Evolutionary conservation across 2,329 filamentous ascomycete species (phyloP).

Genomic region (Ceratocystis destructans): DNA sequence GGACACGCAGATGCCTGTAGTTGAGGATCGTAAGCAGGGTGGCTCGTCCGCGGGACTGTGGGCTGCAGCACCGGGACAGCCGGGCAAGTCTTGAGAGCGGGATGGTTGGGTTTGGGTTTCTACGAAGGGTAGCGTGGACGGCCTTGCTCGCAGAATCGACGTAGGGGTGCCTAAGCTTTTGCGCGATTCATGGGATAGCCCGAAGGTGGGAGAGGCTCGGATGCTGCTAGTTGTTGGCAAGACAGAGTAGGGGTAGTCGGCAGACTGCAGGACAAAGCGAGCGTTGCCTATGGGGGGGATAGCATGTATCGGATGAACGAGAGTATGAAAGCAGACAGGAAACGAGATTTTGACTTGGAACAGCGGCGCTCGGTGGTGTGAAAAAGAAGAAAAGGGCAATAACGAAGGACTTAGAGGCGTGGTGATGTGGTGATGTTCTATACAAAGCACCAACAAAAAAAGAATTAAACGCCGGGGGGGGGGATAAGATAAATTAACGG

Average conservation of each 20-base stretch:
- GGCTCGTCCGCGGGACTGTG: not conserved
- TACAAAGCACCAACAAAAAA: slow-evolving; percentile 7
- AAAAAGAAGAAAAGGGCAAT: not conserved
- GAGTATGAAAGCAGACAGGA: not conserved
- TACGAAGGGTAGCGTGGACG: not conserved
- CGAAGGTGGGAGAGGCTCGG: not conserved
- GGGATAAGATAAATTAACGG: not conserved
- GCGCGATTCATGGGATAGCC: not conserved
- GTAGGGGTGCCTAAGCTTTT: not conserved
- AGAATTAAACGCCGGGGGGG: not conserved
- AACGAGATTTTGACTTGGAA: not conserved
- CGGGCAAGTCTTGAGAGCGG: not conserved
- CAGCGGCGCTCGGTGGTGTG: not conserved
- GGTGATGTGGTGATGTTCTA: not conserved
- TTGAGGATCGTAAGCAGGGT: too few relatives aligned
- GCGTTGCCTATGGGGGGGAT: not conserved
- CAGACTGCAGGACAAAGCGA: not conserved
- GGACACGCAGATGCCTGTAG: not conserved
- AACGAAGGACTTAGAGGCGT: not conserved
- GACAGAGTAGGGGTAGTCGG: not conserved
- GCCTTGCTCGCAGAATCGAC: not conserved
- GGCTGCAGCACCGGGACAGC: not conserved
- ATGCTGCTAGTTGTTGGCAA: not conserved
- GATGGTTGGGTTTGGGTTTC: not conserved
- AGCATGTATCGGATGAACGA: not conserved